Conservation (phyloP, 1,139 yeast genomes). For the Blastobotrys arbuscula region DNA sequence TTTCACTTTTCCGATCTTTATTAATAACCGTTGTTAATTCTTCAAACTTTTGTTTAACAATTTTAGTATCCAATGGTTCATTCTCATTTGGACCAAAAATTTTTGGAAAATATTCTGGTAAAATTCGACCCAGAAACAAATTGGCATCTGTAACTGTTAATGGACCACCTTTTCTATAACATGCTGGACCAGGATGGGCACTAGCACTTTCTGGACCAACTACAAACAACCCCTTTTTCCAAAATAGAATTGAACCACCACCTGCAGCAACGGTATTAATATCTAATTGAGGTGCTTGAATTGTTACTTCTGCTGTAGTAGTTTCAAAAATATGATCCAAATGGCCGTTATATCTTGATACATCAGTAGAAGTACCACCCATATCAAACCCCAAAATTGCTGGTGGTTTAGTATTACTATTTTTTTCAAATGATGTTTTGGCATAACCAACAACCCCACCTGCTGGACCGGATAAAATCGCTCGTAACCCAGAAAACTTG, state of each 20-base stretch:
- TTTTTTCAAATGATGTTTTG: constrained; percentile 41
- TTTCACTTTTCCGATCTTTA: constrained; percentile 6
- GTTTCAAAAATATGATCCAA: constrained; percentile 51
- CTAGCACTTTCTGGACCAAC: constrained; percentile 56
- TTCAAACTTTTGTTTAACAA: constrained; percentile 38
- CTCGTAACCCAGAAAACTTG: constrained; percentile 46
- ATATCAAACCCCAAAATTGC: constrained; percentile 50
- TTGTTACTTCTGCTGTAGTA: constrained; percentile 49
- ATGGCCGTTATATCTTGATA: constrained; percentile 45
- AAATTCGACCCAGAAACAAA: constrained; percentile 45
- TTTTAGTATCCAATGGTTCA: constrained; percentile 42
- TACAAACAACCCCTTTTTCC: constrained; percentile 46
- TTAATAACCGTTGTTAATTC: constrained; percentile 41
- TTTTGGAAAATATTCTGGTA: constrained; percentile 47
- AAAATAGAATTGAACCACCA: constrained; percentile 49
- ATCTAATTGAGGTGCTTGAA: constrained; percentile 53
- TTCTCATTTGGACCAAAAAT: constrained; percentile 51
- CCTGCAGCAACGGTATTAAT: constrained; percentile 59
- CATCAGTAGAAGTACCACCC: constrained; percentile 61
- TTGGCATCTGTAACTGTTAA: constrained; percentile 54
- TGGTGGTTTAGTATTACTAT: constrained; percentile 19
- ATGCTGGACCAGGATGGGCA: constrained; percentile 57
- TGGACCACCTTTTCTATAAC: constrained; percentile 54
- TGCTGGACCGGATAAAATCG: constrained; percentile 53
- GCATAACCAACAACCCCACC: constrained; percentile 58